phyloP scores from a whole-genome alignment of 345 rosid genomes.

The Cardiospermum halicacabum region DNA sequence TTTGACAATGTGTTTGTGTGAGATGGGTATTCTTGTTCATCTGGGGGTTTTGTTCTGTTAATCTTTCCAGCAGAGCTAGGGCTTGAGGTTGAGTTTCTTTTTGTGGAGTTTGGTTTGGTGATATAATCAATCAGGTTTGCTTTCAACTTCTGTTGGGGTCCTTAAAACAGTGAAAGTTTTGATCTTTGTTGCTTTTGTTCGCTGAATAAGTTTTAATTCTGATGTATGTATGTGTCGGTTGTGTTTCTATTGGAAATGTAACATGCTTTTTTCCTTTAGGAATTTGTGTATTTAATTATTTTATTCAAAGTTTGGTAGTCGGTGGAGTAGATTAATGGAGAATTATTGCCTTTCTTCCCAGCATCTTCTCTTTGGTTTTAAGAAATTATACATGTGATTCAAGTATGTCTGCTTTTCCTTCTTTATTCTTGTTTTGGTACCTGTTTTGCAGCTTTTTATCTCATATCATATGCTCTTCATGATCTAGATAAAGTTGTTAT shows the following conservation, averaged over 20 bases:
- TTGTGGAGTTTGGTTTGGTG: neutral
- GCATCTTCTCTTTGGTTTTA: slow-evolving; percentile 13
- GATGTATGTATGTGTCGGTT: slow-evolving; percentile 10
- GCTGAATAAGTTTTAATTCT: slow-evolving; percentile 6
- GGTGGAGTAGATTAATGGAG: slow-evolving; percentile 21
- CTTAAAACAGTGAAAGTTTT: slow-evolving; percentile 17
- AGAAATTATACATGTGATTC: slow-evolving; percentile 12
- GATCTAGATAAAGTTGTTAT: neutral
- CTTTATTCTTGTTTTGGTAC: neutral
- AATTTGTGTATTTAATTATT: slow-evolving; percentile 9
- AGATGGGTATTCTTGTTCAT: slow-evolving; percentile 6
- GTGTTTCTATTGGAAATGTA: slow-evolving; percentile 16
- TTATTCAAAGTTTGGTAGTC: slow-evolving; percentile 21
- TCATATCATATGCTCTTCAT: neutral
- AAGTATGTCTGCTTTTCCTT: slow-evolving; percentile 4
- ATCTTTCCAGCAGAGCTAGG: slow-evolving; percentile 8
- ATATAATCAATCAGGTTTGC: slow-evolving; percentile 22
- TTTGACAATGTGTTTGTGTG: slow-evolving; percentile 25
- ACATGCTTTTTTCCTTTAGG: slow-evolving; percentile 9
- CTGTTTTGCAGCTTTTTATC: neutral
- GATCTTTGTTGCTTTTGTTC: slow-evolving; percentile 19
- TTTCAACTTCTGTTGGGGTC: slow-evolving; percentile 7
- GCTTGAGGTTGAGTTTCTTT: slow-evolving; percentile 17
- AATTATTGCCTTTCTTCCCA: slow-evolving; percentile 14
- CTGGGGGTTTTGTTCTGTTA: slow-evolving; percentile 14